phyloP scores from a whole-genome alignment of 768 basidiomycete species.

The Tremella fuciformis region DNA sequence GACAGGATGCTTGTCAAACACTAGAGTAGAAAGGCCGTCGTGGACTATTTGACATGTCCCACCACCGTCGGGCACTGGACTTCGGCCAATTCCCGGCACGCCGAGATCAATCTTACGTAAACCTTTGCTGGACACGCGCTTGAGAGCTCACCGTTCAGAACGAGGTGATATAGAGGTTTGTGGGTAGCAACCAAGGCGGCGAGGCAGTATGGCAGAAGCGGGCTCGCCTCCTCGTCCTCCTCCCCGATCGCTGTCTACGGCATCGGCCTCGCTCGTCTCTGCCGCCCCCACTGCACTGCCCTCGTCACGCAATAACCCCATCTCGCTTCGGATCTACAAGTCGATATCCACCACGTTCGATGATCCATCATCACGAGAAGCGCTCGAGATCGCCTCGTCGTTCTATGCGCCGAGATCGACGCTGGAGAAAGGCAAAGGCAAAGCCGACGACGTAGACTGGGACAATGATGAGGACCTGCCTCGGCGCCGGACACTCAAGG shows the following conservation, averaged over 20 bases:
- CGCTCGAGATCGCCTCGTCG: conserved; percentile 75
- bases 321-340: conserved; percentile 85
- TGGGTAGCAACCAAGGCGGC: neutral
- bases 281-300: neutral
- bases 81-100: too few species aligned
- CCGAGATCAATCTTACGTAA: too few species aligned
- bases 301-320: conserved; percentile 56
- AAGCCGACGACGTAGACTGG: neutral
- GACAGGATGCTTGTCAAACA: neutral
- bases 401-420: conserved; percentile 58
- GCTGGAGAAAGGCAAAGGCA: conserved; percentile 23
- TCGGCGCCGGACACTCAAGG: conserved; percentile 25
- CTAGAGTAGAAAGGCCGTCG: too few species aligned
- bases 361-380: conserved; percentile 58
- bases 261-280: neutral
- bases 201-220: neutral
- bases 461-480: conserved; percentile 12
- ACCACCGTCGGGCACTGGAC: too few species aligned
- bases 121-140: too few species aligned
- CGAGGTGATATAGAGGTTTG: neutral
- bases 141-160: too few species aligned
- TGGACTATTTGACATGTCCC: too few species aligned
- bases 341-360: conserved; percentile 66
- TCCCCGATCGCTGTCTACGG: neutral
- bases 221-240: neutral